phyloP scores from a whole-genome alignment of 139 green algal species.

The Marvania coccoides region DNA sequence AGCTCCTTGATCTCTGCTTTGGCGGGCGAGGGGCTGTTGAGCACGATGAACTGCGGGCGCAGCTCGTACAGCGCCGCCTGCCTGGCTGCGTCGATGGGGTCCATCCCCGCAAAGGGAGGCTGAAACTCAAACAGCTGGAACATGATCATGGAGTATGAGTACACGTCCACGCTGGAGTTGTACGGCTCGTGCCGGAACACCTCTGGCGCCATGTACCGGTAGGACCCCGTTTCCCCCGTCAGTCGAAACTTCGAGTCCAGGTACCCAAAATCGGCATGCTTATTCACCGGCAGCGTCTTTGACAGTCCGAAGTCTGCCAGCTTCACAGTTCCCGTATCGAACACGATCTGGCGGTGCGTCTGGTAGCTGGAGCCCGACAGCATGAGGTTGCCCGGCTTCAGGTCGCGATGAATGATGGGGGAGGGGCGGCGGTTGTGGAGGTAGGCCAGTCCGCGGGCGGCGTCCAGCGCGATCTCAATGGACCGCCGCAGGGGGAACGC shows the following conservation, averaged over 20 bases:
- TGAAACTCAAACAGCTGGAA: constrained; percentile 49
- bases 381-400: constrained; percentile 91
- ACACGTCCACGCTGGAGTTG: constrained; percentile 57
- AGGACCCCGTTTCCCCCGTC: constrained; percentile 71
- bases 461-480: constrained; percentile 78
- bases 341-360: constrained; percentile 59
- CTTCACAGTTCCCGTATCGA: constrained; percentile 68
- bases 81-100: constrained; percentile 44
- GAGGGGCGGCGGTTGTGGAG: constrained; percentile 58
- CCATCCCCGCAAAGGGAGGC: constrained; percentile 40
- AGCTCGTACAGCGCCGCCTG: constrained; percentile 40
- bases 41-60: constrained; percentile 31
- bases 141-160: constrained; percentile 52
- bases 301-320: constrained; percentile 78
- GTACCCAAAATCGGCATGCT: constrained; percentile 50
- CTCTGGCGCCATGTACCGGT: constrained; percentile 58
- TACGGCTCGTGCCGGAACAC: constrained; percentile 65
- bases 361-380: constrained; percentile 53
- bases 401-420: constrained; percentile 62
- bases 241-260: constrained; percentile 62
- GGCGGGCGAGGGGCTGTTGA: not conserved
- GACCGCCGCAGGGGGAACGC: constrained; percentile 36
- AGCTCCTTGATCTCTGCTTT: constrained; percentile 26
- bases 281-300: constrained; percentile 73
- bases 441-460: constrained; percentile 78